phyloP scores from a whole-genome alignment of 768 basidiomycete species.

The Boletus subparvulus region DNA sequence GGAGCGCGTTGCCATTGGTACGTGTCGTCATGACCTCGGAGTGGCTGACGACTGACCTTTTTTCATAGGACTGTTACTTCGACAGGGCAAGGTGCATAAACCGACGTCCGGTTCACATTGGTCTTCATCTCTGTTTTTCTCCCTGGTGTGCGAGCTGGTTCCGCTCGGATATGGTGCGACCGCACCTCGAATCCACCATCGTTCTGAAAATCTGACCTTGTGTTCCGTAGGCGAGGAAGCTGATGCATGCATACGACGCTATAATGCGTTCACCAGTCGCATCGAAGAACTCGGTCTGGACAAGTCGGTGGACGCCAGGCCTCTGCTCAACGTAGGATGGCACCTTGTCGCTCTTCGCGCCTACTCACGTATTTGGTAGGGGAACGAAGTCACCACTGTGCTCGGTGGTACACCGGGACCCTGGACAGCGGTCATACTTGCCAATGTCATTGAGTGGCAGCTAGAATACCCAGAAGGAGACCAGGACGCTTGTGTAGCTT shows the following conservation, averaged over 20 bases:
- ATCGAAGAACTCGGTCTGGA: constrained; percentile 64
- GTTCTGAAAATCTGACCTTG: neutral
- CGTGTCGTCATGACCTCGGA: constrained; percentile 11
- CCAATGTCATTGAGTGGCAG: constrained; percentile 82
- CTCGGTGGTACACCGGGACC: constrained; percentile 64
- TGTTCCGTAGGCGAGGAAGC: constrained; percentile 43
- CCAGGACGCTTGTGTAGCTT: constrained; percentile 64
- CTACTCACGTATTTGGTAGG: constrained; percentile 46
- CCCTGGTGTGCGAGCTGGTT: constrained; percentile 69
- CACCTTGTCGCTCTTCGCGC: neutral
- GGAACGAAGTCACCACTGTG: constrained; percentile 57
- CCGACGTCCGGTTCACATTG: constrained; percentile 61
- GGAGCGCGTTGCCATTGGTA: constrained; percentile 62
- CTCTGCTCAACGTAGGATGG: constrained; percentile 72
- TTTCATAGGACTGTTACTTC: constrained; percentile 59
- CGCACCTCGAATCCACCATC: neutral
- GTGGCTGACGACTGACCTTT: neutral
- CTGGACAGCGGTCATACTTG: constrained; percentile 64
- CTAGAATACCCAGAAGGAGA: constrained; percentile 68
- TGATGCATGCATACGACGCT: constrained; percentile 50
- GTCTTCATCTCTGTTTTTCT: constrained; percentile 71
- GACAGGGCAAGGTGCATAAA: constrained; percentile 67
- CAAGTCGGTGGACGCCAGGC: constrained; percentile 61
- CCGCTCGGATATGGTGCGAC: constrained; percentile 46
- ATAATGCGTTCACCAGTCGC: constrained; percentile 62